Evolutionary conservation across 768 basidiomycete species (phyloP).

Genomic region (Dictyophora rubrovolvata): DNA sequence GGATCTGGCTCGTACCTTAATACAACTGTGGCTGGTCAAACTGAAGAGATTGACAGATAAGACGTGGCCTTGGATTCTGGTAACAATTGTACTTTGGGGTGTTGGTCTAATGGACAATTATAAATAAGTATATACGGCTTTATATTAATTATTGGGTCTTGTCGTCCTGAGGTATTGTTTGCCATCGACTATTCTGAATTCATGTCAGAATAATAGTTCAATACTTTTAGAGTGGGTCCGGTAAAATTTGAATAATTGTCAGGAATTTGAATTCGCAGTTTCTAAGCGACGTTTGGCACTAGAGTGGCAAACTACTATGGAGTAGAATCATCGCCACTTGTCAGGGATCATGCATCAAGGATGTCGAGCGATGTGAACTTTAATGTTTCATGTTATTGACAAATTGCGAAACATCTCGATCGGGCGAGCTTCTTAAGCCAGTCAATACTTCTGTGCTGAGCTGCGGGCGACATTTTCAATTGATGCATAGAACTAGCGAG

Average conservation of each 20-base stretch:
- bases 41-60: conserved; percentile 32
- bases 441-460: neutral
- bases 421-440: neutral
- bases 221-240: neutral
- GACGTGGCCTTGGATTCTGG: conserved; percentile 6
- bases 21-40: conserved; percentile 52
- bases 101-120: neutral
- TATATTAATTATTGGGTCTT: neutral
- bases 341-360: no score
- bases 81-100: conserved; percentile 3
- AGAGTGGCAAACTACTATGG: neutral
- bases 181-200: neutral
- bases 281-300: neutral
- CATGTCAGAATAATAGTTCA: neutral
- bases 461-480: neutral
- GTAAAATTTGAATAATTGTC: neutral
- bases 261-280: neutral
- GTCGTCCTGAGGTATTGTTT: neutral
- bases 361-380: neutral
- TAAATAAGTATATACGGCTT: neutral
- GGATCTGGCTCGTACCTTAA: conserved; percentile 55
- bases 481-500: neutral
- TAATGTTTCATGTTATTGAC: neutral
- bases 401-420: no score
- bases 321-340: neutral